Base-by-base conservation (phyloP, 164 flowering plant species). In the Aristolochia contorta region DNA sequence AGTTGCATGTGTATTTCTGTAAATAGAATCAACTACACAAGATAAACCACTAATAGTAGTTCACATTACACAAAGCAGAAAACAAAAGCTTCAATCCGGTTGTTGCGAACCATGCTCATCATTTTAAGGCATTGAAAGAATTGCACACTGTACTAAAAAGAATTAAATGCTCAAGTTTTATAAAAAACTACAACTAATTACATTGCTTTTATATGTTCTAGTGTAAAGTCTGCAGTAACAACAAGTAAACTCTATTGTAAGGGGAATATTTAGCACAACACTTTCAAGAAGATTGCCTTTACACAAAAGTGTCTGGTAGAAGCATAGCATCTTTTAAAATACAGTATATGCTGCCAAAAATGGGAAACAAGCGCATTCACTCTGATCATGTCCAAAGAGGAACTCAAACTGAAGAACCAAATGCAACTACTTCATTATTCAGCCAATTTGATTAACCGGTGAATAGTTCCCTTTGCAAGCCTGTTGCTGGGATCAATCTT, bases 401-500 rank as follows among this genome's bases (percentile, higher is more conserved):
- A 64, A 66, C 47, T 52, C 52, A 58, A 37, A 62, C 49, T 23
- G 56, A 47, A 57, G 22, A 23, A 20, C 12, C 9, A 61, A 67
- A 24, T 56, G 23, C 27, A 33, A 14, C 49, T 58, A 49, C 52
- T 62, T 57, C 59, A 65, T 67, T 82, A 91, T 2, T 63, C 86
- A 0, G 92, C 91, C 91, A 93, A 46, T 67, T 93, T 76, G 22
- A 68, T 65, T 78, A 93, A 74, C 61, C 97, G 96, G 51, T 93
- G 99, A 63, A 93, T 68, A 58, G 96, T 90, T 56, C 96, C 87
- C 77, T 85, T 82, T n/a, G 99, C 99, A 64, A 93, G 70, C 67
- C 97, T 79, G 71, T 93, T 93, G 47, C 75, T 71, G 30, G 97
- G 97, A 78, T 93, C 99, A 63, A 86, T 69, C 75, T 86, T 93